Evolutionary conservation across 2,329 filamentous ascomycete species (phyloP).

Genomic region (Cyclaneusma minus): DNA sequence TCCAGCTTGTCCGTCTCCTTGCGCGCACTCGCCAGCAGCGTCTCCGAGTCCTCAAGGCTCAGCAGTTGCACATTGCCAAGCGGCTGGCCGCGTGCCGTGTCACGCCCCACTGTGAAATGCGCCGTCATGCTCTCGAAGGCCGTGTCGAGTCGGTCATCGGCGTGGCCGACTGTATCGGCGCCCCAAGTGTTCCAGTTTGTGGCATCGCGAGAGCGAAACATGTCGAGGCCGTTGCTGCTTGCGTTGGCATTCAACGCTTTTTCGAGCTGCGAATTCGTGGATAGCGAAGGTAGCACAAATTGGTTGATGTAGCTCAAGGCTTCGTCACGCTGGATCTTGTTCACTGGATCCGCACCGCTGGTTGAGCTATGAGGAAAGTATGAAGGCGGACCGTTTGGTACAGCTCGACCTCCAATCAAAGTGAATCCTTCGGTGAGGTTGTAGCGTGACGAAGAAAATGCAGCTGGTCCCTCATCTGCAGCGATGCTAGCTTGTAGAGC

Average conservation of each 20-base stretch:
- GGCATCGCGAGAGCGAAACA: slow-evolving; percentile 12
- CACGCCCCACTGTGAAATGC: slow-evolving; percentile 14
- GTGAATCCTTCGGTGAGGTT: slow-evolving; percentile 41
- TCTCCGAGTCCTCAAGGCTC: slow-evolving; percentile 48
- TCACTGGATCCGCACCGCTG: slow-evolving; percentile 38
- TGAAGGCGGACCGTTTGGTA: slow-evolving; percentile 45
- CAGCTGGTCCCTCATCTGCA: slow-evolving; percentile 33
- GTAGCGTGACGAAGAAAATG: slow-evolving; percentile 40
- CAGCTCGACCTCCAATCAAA: slow-evolving; percentile 47
- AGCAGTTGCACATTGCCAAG: slow-evolving; percentile 28
- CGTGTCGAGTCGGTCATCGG: slow-evolving; percentile 15
- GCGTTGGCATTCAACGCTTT: slow-evolving; percentile 18
- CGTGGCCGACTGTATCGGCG: slow-evolving; percentile 6
- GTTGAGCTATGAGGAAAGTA: slow-evolving; percentile 36
- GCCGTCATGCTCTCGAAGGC: slow-evolving; percentile 18
- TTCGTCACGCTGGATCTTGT: slow-evolving; percentile 51
- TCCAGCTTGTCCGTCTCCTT: slow-evolving; percentile 48
- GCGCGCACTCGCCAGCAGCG: slow-evolving; percentile 29
- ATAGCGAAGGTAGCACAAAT: slow-evolving; percentile 39
- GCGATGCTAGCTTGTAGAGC: slow-evolving; percentile 47
- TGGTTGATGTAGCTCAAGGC: slow-evolving; percentile 55
- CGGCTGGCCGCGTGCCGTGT: slow-evolving; percentile 14
- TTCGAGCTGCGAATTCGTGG: slow-evolving; percentile 19
- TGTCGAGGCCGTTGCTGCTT: slow-evolving; percentile 11
- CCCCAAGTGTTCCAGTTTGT: slow-evolving; percentile 15